Base-by-base conservation (phyloP, 1,284 basidiomycete species). In the Puccinia horiana region DNA sequence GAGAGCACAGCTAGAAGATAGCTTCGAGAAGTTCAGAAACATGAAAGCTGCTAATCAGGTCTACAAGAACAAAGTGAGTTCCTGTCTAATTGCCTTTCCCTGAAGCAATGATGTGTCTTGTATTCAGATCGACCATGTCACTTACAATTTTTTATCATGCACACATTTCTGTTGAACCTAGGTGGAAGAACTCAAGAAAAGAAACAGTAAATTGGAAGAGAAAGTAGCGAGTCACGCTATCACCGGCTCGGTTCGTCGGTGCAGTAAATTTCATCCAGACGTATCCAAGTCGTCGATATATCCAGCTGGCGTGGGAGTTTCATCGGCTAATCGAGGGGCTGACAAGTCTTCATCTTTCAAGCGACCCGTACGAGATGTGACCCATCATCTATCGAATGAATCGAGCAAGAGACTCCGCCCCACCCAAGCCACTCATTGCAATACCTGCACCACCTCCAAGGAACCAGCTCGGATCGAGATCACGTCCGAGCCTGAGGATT, bases 1-100 rank as follows among this genome's bases (percentile, higher is more conserved):
- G 8, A 26, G 56, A 32, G 56, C 56, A 6, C 56, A 58, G 23
- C 23, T 58, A 58, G 12, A 58, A 58, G 56, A 58, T 9, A 58
- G 56, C 23, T 3, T 29, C 29, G 56, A 58, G 56, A 58, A 32
- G 16, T 58, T 58, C 56, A 58, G 29, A 16, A 58, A n/a, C 20
- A 32, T 63, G 2, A 63, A 37, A 35, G 14, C 61, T 9, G 61
- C 61, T 14, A 63, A 63, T 63, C 8, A 5, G 32, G 61, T 65
- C 40, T 65, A 65, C 37, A 65, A 65, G 63, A n/a, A 3, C 18
- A 65, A 65, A 42, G 63, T 65, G 37, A 65, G 63, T 63, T 12
- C 9, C 1, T 16, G 3, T 18, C 35, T 65, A 5, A 23, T 37
- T 47, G 9, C 44, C 44, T 47, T 47, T 47, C 44, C 16, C 16